A percentile compares a stretch with the other conserved stretches of the same genome.
Conservation (phyloP, 2,329 filamentous ascomycete species). For the Penicillium olsonii region DNA sequence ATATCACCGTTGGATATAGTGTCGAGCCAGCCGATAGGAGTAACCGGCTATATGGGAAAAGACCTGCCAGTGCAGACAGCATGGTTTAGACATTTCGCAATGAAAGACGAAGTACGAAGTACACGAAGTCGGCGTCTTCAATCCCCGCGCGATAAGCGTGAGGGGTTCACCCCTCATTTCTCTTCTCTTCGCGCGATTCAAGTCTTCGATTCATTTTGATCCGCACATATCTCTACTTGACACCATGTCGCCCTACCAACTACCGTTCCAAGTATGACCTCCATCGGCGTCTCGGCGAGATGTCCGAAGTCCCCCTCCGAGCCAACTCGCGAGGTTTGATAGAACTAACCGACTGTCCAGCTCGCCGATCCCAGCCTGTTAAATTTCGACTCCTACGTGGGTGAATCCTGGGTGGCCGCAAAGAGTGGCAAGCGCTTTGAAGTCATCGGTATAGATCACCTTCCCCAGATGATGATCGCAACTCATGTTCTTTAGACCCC, state of each 20-base stretch:
- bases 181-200: no score
- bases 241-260: slow-evolving; percentile 37
- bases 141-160: slow-evolving; percentile 2
- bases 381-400: slow-evolving; percentile 53
- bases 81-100: no score
- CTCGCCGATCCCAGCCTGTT: slow-evolving; percentile 52
- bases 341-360: slow-evolving; percentile 23
- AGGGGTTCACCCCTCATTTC: background rate
- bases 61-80: slow-evolving; percentile 18
- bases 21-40: background rate
- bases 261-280: slow-evolving; percentile 40
- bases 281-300: slow-evolving; percentile 16
- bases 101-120: no score
- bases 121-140: no score
- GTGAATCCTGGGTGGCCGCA: slow-evolving; percentile 51
- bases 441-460: slow-evolving; percentile 43
- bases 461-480: background rate
- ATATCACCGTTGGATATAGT: slow-evolving; percentile 22
- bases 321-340: no score
- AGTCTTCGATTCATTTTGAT: background rate
- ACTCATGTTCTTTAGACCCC: slow-evolving; percentile 54
- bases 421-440: slow-evolving; percentile 53
- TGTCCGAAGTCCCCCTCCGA: slow-evolving; percentile 13
- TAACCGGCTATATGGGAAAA: slow-evolving; percentile 11
- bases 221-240: background rate